phyloP scores from a whole-genome alignment of 2,329 filamentous ascomycete genomes.

The Fusarium sp. region DNA sequence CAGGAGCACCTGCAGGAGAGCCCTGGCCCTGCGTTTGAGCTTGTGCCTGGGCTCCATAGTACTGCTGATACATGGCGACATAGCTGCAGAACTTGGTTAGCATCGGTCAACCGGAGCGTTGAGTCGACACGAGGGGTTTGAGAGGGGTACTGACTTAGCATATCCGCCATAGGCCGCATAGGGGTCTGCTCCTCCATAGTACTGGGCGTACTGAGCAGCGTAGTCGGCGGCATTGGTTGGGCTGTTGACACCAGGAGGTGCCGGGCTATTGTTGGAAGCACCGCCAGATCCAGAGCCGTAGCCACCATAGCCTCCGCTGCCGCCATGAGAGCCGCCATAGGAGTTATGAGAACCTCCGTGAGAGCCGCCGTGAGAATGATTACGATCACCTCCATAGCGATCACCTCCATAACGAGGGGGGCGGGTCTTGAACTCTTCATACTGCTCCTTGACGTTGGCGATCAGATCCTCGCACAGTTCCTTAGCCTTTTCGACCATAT shows the following conservation, averaged over 20 bases:
- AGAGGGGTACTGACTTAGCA: conserved; percentile 67
- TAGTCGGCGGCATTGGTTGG: conserved; percentile 67
- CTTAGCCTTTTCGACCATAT: conserved; percentile 88
- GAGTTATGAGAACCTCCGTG: conserved; percentile 42
- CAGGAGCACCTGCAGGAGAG: conserved; percentile 55
- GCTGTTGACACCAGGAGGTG: conserved; percentile 45
- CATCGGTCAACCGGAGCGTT: neutral
- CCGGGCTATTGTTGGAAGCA: conserved; percentile 54
- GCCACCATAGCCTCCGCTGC: conserved; percentile 37
- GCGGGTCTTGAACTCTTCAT: conserved; percentile 89
- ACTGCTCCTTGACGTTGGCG: conserved; percentile 86
- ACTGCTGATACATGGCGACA: conserved; percentile 80
- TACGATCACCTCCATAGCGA: conserved; percentile 52
- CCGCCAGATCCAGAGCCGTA: conserved; percentile 44
- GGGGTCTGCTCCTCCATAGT: conserved; percentile 81
- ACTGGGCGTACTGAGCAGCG: conserved; percentile 84
- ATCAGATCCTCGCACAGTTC: conserved; percentile 90
- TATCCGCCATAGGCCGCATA: conserved; percentile 95
- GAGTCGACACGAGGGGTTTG: neutral
- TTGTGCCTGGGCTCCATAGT: conserved; percentile 63
- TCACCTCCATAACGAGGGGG: conserved; percentile 70
- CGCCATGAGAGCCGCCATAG: conserved; percentile 45
- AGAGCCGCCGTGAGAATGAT: conserved; percentile 46
- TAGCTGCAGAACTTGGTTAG: conserved; percentile 57
- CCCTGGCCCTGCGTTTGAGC: conserved; percentile 60